Evolutionary conservation across 2,329 filamentous ascomycete genomes (phyloP), one percentile per base, ranked within the genome.

Genomic region (Aspergillus fumigatus): DNA sequence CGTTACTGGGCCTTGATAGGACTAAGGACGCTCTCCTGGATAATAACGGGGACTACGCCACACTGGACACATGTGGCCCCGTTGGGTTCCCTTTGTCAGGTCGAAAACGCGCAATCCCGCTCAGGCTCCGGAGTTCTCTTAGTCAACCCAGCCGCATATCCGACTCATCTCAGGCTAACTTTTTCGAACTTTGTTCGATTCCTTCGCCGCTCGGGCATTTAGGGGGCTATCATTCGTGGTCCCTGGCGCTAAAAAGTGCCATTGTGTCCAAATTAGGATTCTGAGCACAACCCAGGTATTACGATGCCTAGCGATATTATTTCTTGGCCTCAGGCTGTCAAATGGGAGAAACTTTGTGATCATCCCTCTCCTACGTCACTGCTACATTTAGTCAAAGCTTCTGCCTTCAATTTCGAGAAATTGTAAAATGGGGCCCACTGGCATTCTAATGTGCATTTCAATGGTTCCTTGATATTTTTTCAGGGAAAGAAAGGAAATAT

Each of bases 41-140:
- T 47, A 21, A 59, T 57, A 48, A 54, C 51, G 54, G 56, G 48
- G 58, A 57, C 63, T 67, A 65, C 65, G 65, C 65, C 65, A 67
- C 65, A 67, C 57, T 56, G 4, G 11, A 23, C 43, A 47, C 62
- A 55, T 65, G 62, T 63, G 57, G 59, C 61, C 58, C 59, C 56
- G 59, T 59, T 56, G 54, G 59, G 56, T 57, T 43, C 52, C 48
- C 54, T 47, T 54, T 51, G 43, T 60, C 51, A 58, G 59, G 54
- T 55, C 32, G 53, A 57, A 57, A 58, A 60, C 59, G 58, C 59
- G 47, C 43, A 51, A 53, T 48, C 35, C 29, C 29, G 23, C 51
- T 48, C 35, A n/a, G 47, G 19, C 48, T 26, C 10, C 26, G 14
- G 32, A 32, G 1, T 17, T n/a, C 27, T 50, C 21, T 45, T 45